Percentiles rank a stretch among this genome's conserved stretches.
Conservation (phyloP, 192 early-diverging fungal species). For the Chytriomyces confervae region DNA sequence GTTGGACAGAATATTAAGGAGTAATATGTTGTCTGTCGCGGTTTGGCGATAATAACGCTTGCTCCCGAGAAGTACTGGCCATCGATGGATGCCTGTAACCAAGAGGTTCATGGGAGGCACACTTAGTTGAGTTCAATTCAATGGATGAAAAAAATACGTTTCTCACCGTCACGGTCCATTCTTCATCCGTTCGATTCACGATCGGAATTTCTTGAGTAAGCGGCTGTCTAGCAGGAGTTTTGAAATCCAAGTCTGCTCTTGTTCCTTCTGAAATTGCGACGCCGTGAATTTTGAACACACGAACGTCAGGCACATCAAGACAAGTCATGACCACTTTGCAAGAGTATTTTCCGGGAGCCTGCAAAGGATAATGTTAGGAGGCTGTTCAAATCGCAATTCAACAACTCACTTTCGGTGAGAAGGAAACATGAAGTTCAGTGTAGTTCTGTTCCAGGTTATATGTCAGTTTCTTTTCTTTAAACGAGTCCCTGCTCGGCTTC, state of each 20-base stretch:
- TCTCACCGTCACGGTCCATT: conserved; percentile 55
- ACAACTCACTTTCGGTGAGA: conserved; percentile 48
- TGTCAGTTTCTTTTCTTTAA: conserved; percentile 41
- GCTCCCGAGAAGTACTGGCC: conserved; percentile 50
- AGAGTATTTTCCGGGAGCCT: conserved; percentile 58
- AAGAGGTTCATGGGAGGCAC: background rate
- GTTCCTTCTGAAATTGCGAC: conserved; percentile 57
- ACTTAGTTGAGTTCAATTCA: background rate
- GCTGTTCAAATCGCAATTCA: background rate
- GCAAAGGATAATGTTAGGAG: background rate
- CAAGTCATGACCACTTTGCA: conserved; percentile 53
- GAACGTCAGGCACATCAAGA: conserved; percentile 51
- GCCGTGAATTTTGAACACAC: conserved; percentile 52
- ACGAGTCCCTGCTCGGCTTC: conserved; percentile 33
- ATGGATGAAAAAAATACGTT: background rate
- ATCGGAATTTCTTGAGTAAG: conserved; percentile 61
- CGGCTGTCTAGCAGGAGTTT: conserved; percentile 49
- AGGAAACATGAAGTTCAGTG: conserved; percentile 53
- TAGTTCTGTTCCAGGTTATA: conserved; percentile 46
- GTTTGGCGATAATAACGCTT: conserved; percentile 39
- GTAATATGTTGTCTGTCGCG: conserved; percentile 42
- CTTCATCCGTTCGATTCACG: conserved; percentile 58
- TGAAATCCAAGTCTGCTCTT: conserved; percentile 54
- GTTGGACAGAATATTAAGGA: conserved; percentile 47
- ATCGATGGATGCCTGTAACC: conserved; percentile 41